Percentiles rank a stretch among this genome's conserved stretches.
These are phyloP conservation scores for Mycena vulgaris DNA, from an alignment of 768 basidiomycete species.

Conservation along the genomic window DNA sequence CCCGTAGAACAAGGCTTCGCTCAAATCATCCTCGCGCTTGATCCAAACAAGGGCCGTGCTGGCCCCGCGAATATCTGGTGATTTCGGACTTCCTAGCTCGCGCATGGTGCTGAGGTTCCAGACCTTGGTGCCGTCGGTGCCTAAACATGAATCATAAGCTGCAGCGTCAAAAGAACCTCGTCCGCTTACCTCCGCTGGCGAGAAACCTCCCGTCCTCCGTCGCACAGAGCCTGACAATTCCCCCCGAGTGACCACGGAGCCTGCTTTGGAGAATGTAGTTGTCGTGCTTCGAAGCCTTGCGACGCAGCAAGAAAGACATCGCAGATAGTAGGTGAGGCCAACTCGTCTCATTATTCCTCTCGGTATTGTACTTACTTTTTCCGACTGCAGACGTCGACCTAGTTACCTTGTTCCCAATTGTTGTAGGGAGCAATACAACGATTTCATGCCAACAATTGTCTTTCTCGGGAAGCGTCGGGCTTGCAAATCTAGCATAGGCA, in stretches of 20 bases:
- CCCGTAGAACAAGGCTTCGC: slow-evolving; percentile 35
- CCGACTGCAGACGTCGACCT: neutral
- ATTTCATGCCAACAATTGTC: slow-evolving; percentile 9
- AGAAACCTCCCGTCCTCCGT: slow-evolving; percentile 33
- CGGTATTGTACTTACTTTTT: slow-evolving; percentile 13
- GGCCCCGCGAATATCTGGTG: slow-evolving; percentile 23
- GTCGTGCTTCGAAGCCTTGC: slow-evolving; percentile 17
- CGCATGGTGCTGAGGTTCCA: slow-evolving; percentile 30
- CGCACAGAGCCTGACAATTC: slow-evolving; percentile 23
- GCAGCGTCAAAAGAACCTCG: neutral
- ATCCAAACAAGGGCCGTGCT: slow-evolving; percentile 39
- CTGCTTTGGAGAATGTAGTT: slow-evolving; percentile 17
- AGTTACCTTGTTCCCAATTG: slow-evolving; percentile 20
- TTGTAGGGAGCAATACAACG: slow-evolving; percentile 25
- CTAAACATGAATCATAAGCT: neutral
- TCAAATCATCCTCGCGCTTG: slow-evolving; percentile 35
- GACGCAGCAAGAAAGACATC: slow-evolving; percentile 26
- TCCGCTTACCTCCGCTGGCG: slow-evolving; percentile 32
- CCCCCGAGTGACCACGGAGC: slow-evolving; percentile 36
- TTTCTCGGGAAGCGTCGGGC: slow-evolving; percentile 8
- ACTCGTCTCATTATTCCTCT: slow-evolving; percentile 12
- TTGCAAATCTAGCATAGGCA: neutral
- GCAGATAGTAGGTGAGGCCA: slow-evolving; percentile 2
- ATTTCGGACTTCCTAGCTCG: slow-evolving; percentile 20
- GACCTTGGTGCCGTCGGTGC: slow-evolving; percentile 33